phyloP scores from a whole-genome alignment of 371 early-diverging fungal species.

The Lichtheimia ramosa region DNA sequence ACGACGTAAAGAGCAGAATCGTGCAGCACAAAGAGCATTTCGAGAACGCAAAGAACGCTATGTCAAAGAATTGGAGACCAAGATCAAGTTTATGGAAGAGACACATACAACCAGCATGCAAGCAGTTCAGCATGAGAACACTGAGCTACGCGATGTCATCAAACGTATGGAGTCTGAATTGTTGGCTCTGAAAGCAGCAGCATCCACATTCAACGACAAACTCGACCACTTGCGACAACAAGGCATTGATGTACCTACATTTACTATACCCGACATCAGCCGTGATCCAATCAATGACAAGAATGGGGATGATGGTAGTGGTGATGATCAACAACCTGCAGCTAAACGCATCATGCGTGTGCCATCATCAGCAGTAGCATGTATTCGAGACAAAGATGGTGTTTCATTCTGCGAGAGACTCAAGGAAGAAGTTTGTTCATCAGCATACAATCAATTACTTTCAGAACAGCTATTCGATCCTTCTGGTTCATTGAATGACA shows the following conservation, averaged over 20 bases:
- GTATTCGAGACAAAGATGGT: constrained; percentile 49
- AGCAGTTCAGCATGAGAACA: constrained; percentile 31
- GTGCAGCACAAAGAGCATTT: constrained; percentile 79
- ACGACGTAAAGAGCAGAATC: constrained; percentile 78
- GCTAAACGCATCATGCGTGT: constrained; percentile 13
- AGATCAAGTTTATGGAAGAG: constrained; percentile 61
- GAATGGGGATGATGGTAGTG: constrained; percentile 1
- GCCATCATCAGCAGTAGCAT: constrained; percentile 33
- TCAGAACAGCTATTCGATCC: constrained; percentile 50
- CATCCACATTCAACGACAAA: not conserved
- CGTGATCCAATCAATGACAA: not conserved
- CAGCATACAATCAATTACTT: constrained; percentile 38
- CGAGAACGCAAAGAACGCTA: constrained; percentile 74
- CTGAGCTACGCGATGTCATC: constrained; percentile 18
- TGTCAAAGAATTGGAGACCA: constrained; percentile 66
- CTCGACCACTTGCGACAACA: constrained; percentile 3
- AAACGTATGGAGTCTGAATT: constrained; percentile 35
- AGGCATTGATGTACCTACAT: constrained; percentile 8
- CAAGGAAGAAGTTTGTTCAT: constrained; percentile 52
- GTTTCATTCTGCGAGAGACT: constrained; percentile 45
- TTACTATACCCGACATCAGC: constrained; percentile 7
- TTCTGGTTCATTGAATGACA: constrained; percentile 32
- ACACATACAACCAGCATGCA: constrained; percentile 31
- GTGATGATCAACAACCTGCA: constrained; percentile 5
- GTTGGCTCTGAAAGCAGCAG: constrained; percentile 7